Evolutionary conservation across 176 grass and related monocot genomes (phyloP).

Genomic region (Oryza officinalis): DNA sequence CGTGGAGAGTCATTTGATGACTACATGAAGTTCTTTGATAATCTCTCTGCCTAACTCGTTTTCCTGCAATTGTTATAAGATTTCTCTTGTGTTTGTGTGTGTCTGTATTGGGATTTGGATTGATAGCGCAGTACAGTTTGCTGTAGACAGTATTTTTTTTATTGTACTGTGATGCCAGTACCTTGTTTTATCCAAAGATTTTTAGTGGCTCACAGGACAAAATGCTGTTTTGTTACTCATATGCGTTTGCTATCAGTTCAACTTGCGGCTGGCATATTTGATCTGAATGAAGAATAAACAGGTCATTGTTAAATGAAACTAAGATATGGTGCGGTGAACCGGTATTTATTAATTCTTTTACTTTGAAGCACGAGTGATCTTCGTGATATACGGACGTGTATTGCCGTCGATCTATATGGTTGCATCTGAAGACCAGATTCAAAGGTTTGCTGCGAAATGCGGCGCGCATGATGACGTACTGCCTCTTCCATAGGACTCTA

Average conservation of each 20-base stretch:
- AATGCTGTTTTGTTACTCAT: neutral
- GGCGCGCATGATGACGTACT: too few relatives aligned
- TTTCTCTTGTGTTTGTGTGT: neutral
- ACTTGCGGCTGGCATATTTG: too few relatives aligned
- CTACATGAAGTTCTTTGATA: conserved; percentile 86
- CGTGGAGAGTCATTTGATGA: conserved; percentile 84
- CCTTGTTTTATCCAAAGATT: neutral
- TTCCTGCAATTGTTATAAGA: neutral
- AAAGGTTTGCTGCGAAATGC: too few relatives aligned
- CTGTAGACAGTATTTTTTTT: neutral
- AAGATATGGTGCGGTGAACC: too few relatives aligned
- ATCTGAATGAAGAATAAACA: too few relatives aligned
- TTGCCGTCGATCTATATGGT: too few relatives aligned
- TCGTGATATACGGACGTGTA: too few relatives aligned
- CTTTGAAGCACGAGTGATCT: too few relatives aligned
- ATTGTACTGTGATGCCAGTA: neutral
- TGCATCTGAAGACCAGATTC: too few relatives aligned
- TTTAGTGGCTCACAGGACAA: neutral
- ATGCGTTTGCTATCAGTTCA: neutral
- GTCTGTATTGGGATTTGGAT: neutral
- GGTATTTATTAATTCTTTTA: too few relatives aligned
- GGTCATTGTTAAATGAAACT: too few relatives aligned
- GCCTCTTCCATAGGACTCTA: too few relatives aligned
- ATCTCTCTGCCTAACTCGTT: conserved; percentile 44
- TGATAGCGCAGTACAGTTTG: neutral